A percentile compares a stretch with the other conserved stretches of the same genome.
Conservation (phyloP, 257 asterid genomes). For the Petunia secreta region DNA sequence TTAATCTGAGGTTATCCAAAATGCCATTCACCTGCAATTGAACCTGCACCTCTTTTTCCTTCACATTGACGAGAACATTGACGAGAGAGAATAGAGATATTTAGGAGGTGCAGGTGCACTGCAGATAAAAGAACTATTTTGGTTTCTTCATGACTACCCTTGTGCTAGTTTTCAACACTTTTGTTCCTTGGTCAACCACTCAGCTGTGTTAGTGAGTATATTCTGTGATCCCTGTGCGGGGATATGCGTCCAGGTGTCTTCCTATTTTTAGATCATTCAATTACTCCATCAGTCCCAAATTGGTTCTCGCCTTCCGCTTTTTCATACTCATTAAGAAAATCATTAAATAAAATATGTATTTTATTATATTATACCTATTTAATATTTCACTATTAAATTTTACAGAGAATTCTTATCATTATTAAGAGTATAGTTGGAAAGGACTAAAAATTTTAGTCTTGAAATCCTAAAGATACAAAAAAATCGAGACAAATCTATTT, state of each 20-base stretch:
- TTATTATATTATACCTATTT: too few relatives aligned
- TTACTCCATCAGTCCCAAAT: too few relatives aligned
- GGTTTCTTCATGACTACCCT: conserved; percentile 15
- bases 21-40: conserved; percentile 44
- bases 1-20: not conserved
- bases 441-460: too few relatives aligned
- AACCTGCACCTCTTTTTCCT: conserved; percentile 42
- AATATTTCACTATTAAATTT: too few relatives aligned
- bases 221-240: not conserved
- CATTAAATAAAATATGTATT: too few relatives aligned
- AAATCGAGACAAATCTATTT: too few relatives aligned
- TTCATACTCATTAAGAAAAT: too few relatives aligned
- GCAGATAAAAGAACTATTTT: conserved; percentile 51
- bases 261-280: not conserved
- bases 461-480: too few relatives aligned
- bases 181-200: not conserved
- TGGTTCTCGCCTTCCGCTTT: too few relatives aligned
- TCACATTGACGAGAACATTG: not conserved
- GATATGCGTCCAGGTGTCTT: conserved; percentile 10
- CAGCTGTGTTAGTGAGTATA: not conserved
- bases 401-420: too few relatives aligned
- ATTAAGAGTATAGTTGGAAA: too few relatives aligned
- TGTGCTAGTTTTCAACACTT: not conserved
- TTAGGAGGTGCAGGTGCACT: conserved; percentile 59
- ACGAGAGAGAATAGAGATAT: conserved; percentile 8